Evolutionary conservation across 164 flowering plant genomes (phyloP).

Genomic region (Aristolochia californica): DNA sequence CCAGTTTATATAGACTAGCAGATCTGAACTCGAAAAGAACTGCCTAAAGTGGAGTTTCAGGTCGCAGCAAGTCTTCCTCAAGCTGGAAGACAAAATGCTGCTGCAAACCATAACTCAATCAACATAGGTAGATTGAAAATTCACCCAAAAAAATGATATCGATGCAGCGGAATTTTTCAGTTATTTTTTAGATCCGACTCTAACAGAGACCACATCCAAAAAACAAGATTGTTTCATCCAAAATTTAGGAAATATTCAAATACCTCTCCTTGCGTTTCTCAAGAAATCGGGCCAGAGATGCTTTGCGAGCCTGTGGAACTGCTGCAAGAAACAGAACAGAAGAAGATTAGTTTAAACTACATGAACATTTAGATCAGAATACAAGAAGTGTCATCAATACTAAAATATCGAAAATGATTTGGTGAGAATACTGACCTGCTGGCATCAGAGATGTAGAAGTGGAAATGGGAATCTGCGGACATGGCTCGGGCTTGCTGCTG

Average conservation of each 20-base stretch:
- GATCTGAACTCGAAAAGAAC: too few relatives aligned
- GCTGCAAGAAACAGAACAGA: slow-evolving; percentile 27
- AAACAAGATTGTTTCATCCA: background rate
- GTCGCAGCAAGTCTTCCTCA: too few relatives aligned
- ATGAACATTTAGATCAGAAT: too few relatives aligned
- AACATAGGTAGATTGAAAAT: too few relatives aligned
- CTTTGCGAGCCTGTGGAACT: slow-evolving; percentile 83
- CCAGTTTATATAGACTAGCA: too few relatives aligned
- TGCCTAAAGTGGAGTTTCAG: too few relatives aligned
- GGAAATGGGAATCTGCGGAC: slow-evolving; percentile 18
- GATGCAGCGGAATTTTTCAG: too few relatives aligned
- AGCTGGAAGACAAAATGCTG: background rate
- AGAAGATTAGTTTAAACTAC: too few relatives aligned
- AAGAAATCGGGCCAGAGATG: slow-evolving; percentile 73
- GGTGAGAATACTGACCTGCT: slow-evolving; percentile 30
- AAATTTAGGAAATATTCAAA: background rate
- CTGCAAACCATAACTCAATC: background rate
- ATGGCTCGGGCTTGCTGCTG: slow-evolving; percentile 37
- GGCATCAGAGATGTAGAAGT: slow-evolving; percentile 38
- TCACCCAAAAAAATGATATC: too few relatives aligned
- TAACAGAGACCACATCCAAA: background rate
- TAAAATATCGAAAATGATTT: too few relatives aligned
- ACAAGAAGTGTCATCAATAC: too few relatives aligned
- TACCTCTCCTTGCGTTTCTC: slow-evolving; percentile 95
- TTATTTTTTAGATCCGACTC: too few relatives aligned